Conservation (phyloP, 2,329 filamentous ascomycete species). For the Westerdykella sp. region DNA sequence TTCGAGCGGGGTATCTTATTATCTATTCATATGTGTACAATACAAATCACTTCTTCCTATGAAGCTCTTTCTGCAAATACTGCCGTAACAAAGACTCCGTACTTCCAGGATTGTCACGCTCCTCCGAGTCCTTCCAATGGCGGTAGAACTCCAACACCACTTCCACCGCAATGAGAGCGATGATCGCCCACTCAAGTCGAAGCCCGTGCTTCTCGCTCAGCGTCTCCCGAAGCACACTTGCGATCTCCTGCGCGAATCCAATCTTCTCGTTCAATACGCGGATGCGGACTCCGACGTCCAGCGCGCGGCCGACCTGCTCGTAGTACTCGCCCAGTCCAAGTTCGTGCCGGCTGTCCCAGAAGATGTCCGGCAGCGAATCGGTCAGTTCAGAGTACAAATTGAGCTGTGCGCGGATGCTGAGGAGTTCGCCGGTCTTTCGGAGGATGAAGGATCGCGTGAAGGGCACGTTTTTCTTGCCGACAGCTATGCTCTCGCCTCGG, state of each 20-base stretch:
- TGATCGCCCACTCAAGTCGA: conserved; percentile 91
- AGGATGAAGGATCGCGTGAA: conserved; percentile 74
- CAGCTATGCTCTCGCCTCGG: conserved; percentile 54
- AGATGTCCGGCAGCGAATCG: conserved; percentile 88
- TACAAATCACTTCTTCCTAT: background rate
- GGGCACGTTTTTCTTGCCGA: conserved; percentile 20
- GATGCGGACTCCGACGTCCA: conserved; percentile 89
- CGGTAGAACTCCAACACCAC: conserved; percentile 79
- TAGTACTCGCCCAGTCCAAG: conserved; percentile 91
- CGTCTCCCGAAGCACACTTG: conserved; percentile 78
- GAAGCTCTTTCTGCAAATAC: conserved; percentile 26
- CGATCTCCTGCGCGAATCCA: conserved; percentile 95
- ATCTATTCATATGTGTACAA: background rate
- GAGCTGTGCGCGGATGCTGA: conserved; percentile 81
- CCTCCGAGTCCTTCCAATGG: conserved; percentile 58
- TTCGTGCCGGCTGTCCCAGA: conserved; percentile 90
- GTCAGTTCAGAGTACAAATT: conserved; percentile 97
- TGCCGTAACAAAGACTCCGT: conserved; percentile 36
- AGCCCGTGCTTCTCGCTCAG: conserved; percentile 86
- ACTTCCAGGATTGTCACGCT: conserved; percentile 38
- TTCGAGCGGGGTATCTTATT: conserved; percentile 8
- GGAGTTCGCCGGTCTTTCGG: conserved; percentile 85
- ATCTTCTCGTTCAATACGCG: conserved; percentile 92
- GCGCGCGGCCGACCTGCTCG: conserved; percentile 79
- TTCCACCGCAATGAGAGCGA: conserved; percentile 85